Base-by-base conservation (phyloP, 2,329 filamentous ascomycete genomes). In the Xylaria sp. region DNA sequence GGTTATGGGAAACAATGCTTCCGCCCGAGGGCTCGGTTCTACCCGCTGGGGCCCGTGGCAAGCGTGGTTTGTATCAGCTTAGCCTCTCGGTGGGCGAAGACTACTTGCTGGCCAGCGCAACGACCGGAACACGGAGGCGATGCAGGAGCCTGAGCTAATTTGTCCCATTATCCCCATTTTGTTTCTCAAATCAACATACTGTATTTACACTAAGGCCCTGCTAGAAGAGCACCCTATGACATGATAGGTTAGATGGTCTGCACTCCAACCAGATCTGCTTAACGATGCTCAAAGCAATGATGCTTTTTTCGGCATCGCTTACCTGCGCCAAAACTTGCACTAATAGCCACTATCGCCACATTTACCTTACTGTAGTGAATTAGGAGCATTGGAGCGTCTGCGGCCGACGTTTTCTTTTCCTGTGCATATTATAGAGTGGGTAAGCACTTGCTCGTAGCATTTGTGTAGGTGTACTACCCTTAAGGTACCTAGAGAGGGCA, bases 11-110 rank as follows among this genome's bases (percentile, higher is more conserved):
- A 33, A 35, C 13, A 60, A 55, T 37, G 43, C 31, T 15, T 17
- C 41, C 31, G 31, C 51, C 51, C 58, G 37, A 48, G 44, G 29
- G 55, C 57, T 60, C 57, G 57, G 57, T 54, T 60, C 57, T 60
- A 60, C 51, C 51, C 57, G 57, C 11, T 19, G 41, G 19, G 48
- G 25, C 19, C 48, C 41, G 41, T 54, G 57, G 44, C 41, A 54
- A 55, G 58, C 31, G 29, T 56, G 51, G 43, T 17, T 55, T 47
- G 41, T 33, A 6, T 33, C 6, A 11, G 29, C 11, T 33, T 33
- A 11, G 29, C 6, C 25, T 9, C n/a, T 54, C 48, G 54, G 48
- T 58, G 43, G 54, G 59, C 54, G 54, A 54, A 27, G 47, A 23
- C 40, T n/a, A n/a, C n/a, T n/a, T n/a, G n/a, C n/a, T n/a, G n/a